Conservation (phyloP, 2,329 filamentous ascomycete genomes). For the Aschersonia sp. region DNA sequence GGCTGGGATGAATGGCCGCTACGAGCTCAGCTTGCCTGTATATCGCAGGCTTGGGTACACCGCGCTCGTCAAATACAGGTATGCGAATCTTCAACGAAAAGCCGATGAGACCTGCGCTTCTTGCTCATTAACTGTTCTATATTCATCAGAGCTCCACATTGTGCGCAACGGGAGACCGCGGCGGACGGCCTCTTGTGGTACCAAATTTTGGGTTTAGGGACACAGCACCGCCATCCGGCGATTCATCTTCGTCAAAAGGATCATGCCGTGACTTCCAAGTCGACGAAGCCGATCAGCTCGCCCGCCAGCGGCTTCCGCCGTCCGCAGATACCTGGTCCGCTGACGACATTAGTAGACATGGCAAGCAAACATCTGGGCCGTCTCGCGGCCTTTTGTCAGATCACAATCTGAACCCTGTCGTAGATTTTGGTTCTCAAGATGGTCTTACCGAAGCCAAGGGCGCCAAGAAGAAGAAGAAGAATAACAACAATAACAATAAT, state of each 20-base stretch:
- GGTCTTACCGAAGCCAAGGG: slow-evolving; percentile 6
- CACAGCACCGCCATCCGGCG: neutral
- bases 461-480: slow-evolving; percentile 9
- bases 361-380: neutral
- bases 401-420: slow-evolving; percentile 8
- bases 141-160: neutral
- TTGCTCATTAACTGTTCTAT: neutral
- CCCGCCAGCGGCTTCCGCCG: slow-evolving; percentile 3
- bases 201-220: slow-evolving; percentile 1
- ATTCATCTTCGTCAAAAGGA: neutral
- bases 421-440: slow-evolving; percentile 9
- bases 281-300: slow-evolving; percentile 1
- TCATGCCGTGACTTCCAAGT: neutral
- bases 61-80: neutral
- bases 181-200: neutral
- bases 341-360: neutral
- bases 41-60: slow-evolving; percentile 16
- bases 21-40: slow-evolving; percentile 19
- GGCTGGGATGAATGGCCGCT: slow-evolving; percentile 13
- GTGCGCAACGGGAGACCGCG: neutral
- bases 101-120: no score
- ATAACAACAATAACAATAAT: slow-evolving; percentile 1
- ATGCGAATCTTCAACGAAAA: neutral
- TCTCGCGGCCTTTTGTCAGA: slow-evolving; percentile 7
- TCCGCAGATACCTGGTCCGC: neutral